phyloP scores from a whole-genome alignment of 73 alveolate species.

The Tetrahymena borealis region DNA sequence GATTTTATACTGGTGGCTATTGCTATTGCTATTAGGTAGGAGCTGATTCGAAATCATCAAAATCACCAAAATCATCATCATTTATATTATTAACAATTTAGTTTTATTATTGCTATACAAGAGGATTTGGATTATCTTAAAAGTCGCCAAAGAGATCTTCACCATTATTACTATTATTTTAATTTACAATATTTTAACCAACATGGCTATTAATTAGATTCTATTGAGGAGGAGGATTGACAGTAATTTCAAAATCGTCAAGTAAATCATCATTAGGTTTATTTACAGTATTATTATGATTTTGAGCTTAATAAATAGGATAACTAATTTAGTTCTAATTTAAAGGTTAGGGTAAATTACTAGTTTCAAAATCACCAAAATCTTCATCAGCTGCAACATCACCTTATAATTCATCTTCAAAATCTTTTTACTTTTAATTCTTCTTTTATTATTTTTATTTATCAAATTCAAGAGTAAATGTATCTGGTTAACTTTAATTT shows the following conservation, averaged over 20 bases:
- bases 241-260: background rate
- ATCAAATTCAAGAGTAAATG: background rate
- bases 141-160: background rate
- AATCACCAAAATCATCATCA: background rate
- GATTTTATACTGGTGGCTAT: background rate
- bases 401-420: background rate
- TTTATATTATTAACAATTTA: background rate
- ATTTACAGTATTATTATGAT: background rate
- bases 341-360: background rate
- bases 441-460: background rate
- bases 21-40: background rate
- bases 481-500: background rate
- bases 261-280: background rate
- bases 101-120: background rate
- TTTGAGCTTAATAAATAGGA: background rate
- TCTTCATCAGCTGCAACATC: background rate
- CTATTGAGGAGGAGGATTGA: background rate
- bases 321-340: background rate
- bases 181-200: background rate
- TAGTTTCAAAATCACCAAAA: background rate
- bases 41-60: background rate
- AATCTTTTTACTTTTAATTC: background rate
- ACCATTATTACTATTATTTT: background rate
- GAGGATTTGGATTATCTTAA: background rate
- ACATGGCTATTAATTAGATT: too few relatives aligned